Base-by-base conservation (phyloP, 2,329 filamentous ascomycete species). In the Ophiostoma sp. region DNA sequence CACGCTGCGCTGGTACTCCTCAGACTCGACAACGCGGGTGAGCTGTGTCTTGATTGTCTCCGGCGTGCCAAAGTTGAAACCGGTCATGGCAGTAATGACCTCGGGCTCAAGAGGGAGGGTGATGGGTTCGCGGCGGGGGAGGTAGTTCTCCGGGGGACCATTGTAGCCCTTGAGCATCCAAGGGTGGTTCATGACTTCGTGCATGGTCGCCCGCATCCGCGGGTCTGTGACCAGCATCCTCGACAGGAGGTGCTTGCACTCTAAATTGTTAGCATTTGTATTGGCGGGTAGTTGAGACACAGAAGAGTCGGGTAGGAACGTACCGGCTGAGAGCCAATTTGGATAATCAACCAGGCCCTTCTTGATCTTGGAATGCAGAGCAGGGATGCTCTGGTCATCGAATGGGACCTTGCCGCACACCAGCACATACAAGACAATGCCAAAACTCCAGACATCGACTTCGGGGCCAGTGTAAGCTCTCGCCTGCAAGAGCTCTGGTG, bases 351-450 rank as follows among this genome's bases (percentile, higher is more conserved):
- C 95, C 66, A 91, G 80, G 47, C 95, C 95, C 77, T 96, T 96
- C 82, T 99, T 99, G 79, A 99, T 99, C 81, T 99, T 99, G 69
- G 94, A 93, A 79, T 99, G 95, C 65, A 99, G 82, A 72, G 96
- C 93, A 47, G 94, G 95, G 93, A 99, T 99, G 80, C 93, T 97
- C 80, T 99, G 95, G 76, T 99, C 95, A 76, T 99, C 95, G 75
- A 99, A 99, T 0, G 95, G 95, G 3, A 99, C 95, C 78, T 98
- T 98, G 66, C 95, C 95, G 76, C 95, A 98, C 4, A 98, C 95
- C 71, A 99, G 80, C 69, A 99, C 95, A 75, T 98, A 99, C 14
- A 99, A 85, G 12, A 99, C 95, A 74, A 99, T 97, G 36, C 95
- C 95, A 78, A 98, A 98, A 80, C 95, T 98, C 95, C 95, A 99